Evolutionary conservation across 768 basidiomycete species (phyloP).

Genomic region (Cystofilobasidium bisporidii): DNA sequence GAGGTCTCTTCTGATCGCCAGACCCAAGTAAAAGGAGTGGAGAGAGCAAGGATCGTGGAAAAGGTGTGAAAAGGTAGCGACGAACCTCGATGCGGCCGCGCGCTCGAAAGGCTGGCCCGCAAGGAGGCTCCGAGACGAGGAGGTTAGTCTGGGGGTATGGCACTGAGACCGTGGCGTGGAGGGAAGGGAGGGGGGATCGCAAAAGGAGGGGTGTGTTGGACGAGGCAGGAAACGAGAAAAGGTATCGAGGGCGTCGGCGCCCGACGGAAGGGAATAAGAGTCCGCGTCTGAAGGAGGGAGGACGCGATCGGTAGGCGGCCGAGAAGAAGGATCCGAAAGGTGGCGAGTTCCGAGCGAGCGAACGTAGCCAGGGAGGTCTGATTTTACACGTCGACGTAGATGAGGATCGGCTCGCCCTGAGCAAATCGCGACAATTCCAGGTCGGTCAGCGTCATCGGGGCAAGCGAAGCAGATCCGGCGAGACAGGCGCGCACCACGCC

Average conservation of each 20-base stretch:
- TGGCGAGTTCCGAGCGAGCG: not conserved
- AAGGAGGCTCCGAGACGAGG: not conserved
- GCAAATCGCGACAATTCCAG: not conserved
- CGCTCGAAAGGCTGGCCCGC: slow-evolving; percentile 8
- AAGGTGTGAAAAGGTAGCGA: not conserved
- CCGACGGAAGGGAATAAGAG: no score
- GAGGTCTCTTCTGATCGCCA: no score
- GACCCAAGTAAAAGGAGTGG: no score
- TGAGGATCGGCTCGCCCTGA: slow-evolving; percentile 73
- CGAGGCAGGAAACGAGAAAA: no score
- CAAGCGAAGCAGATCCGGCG: no score
- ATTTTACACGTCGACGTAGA: slow-evolving; percentile 58
- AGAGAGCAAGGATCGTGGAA: not conserved
- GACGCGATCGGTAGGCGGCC: no score
- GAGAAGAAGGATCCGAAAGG: no score
- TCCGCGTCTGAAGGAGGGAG: no score
- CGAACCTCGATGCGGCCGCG: not conserved
- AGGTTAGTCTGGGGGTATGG: no score
- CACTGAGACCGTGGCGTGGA: no score
- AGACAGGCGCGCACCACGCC: slow-evolving; percentile 70
- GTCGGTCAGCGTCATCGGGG: not conserved
- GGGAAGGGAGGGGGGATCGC: not conserved
- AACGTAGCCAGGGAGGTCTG: not conserved
- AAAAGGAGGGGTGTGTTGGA: not conserved
- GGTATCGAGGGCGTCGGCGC: no score